These are phyloP conservation scores for Penicillium silybi DNA, from an alignment of 495 filamentous ascomycete species.

Conservation along the genomic window DNA sequence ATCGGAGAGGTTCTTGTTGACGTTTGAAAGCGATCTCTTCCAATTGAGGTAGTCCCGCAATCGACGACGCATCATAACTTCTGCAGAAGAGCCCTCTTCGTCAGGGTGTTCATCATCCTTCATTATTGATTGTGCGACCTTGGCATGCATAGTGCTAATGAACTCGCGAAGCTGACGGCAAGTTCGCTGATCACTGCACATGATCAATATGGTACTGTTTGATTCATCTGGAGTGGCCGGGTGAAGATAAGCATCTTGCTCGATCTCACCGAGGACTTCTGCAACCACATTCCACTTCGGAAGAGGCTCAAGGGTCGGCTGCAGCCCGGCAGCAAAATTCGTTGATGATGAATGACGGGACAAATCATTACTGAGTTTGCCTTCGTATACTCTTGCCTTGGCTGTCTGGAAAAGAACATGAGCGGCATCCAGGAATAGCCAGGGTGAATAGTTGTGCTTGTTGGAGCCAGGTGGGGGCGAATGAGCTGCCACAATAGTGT, in stretches of 20 bases:
- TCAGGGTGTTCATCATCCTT: constrained; percentile 34
- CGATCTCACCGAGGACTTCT: constrained; percentile 88
- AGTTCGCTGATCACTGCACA: constrained; percentile 87
- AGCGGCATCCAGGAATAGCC: constrained; percentile 94
- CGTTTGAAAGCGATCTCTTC: constrained; percentile 85
- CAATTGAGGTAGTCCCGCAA: constrained; percentile 87
- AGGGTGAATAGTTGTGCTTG: constrained; percentile 85
- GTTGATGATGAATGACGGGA: constrained; percentile 26
- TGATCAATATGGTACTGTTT: constrained; percentile 85
- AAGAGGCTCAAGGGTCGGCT: constrained; percentile 87
- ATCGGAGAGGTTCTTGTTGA: constrained; percentile 67
- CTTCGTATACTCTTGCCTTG: constrained; percentile 83
- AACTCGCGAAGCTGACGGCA: constrained; percentile 90
- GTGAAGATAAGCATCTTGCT: constrained; percentile 84
- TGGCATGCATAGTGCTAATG: constrained; percentile 84
- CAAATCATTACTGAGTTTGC: constrained; percentile 50
- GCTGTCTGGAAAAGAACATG: constrained; percentile 91
- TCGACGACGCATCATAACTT: constrained; percentile 83
- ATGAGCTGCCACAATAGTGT: constrained; percentile 89
- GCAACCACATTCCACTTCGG: constrained; percentile 90
- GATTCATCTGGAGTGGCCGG: constrained; percentile 73
- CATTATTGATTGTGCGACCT: constrained; percentile 37
- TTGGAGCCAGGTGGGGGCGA: constrained; percentile 84
- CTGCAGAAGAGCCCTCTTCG: constrained; percentile 62
- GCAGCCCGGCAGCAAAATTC: constrained; percentile 62